Evolutionary conservation across 441 rosid species (phyloP), one percentile per base, ranked within the genome.

Genomic region (Euphorbia celastroides): DNA sequence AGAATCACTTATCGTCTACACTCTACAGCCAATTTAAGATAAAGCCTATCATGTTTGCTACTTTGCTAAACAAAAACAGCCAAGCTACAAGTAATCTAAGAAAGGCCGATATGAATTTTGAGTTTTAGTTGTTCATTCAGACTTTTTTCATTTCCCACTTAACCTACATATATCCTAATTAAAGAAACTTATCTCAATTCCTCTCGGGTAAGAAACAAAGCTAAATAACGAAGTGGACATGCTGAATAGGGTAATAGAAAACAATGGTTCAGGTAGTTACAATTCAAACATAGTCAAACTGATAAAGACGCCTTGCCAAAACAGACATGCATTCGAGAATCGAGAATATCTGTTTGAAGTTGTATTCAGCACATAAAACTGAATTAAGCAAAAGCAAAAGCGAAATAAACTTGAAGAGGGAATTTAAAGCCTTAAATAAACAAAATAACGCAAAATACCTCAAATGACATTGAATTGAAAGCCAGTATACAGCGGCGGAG

Each of bases 401-500:
- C 12, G 14, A 16, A 55, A 25, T 25, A 26, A 55, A 25, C 23
- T 17, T 27, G 38, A 5, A 28, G 23, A 57, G 22, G 17, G 22
- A 26, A 63, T 22, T 10, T 50, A 59, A n/a, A 26, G 50, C 62
- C 19, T n/a, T 60, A 67, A 71, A 41, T 41, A 1, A 41, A 19
- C 32, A 26, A 60, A 10, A 7, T 22, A 41, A 31, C 7, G 32
- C 1, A 1, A 8, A 31, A 36, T 80, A 94, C 99, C 96, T 92
- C 99, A 60, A 92, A 94, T 3, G 88, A 81, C 60, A 94, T 74
- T 42, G 81, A 67, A 72, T 88, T 89, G 74, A 92, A 92, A 63
- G 99, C 85, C 72, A 91, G 87, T 57, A 92, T 65, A 77, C 97
- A 89, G 30, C 93, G 96, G 5, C 96, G 96, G 50, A 92, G 82